Percentiles rank a stretch among this genome's conserved stretches.
phyloP scores from a whole-genome alignment of 1,284 basidiomycete genomes.

The Tetrapyrgos nigripes region DNA sequence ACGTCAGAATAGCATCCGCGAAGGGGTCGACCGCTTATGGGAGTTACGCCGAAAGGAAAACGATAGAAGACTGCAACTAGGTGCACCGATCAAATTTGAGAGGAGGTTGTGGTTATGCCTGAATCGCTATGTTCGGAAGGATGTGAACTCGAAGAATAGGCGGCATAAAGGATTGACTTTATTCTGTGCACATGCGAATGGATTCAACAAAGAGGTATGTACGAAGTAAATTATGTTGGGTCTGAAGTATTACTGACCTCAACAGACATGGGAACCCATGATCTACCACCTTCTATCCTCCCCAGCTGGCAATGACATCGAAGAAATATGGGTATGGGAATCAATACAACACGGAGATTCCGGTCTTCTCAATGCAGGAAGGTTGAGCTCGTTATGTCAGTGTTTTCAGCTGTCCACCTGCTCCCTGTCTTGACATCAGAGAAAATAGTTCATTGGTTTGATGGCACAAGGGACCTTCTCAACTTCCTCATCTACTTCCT shows the following conservation, averaged over 20 bases:
- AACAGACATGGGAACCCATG: conserved; percentile 72
- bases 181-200: conserved; percentile 81
- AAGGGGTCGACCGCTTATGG: conserved; percentile 27
- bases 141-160: conserved; percentile 18
- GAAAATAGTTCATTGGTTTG: conserved; percentile 68
- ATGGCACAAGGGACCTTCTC: conserved; percentile 73
- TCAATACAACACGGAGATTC: conserved; percentile 81
- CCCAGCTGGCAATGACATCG: conserved; percentile 45
- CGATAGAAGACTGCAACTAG: conserved; percentile 26
- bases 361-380: conserved; percentile 64
- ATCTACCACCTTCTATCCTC: conserved; percentile 54
- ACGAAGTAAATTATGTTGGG: neutral
- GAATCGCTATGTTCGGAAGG: conserved; percentile 57
- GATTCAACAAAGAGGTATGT: conserved; percentile 82
- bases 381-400: conserved; percentile 63
- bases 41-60: conserved; percentile 25
- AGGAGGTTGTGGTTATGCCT: conserved; percentile 59
- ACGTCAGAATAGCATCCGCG: conserved; percentile 31
- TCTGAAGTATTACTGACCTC: conserved; percentile 14
- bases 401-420: conserved; percentile 13
- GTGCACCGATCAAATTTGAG: conserved; percentile 13
- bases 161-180: conserved; percentile 59
- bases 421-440: neutral
- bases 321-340: conserved; percentile 86
- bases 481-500: conserved; percentile 72